Percentiles rank a stretch among this genome's conserved stretches.
Evolutionary conservation across 2,329 filamentous ascomycete genomes (phyloP).

Genomic region (Pseudogymnoascus sp.): DNA sequence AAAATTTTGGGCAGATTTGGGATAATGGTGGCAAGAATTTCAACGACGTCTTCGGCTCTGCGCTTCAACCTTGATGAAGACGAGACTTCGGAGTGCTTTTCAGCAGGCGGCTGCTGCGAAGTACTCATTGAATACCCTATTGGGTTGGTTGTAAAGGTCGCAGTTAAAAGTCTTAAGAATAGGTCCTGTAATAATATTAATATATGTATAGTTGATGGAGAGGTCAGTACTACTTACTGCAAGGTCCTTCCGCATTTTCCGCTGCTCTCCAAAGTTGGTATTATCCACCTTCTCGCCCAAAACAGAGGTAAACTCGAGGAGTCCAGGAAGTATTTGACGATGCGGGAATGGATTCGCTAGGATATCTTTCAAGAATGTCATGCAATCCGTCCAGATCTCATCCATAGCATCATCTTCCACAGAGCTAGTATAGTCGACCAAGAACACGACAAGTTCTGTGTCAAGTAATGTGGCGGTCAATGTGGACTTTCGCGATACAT

Average conservation of each 20-base stretch:
- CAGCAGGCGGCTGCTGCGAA: slow-evolving; percentile 32
- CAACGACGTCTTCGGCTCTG: slow-evolving; percentile 66
- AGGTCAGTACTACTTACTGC: slow-evolving; percentile 50
- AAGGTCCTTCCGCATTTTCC: slow-evolving; percentile 82
- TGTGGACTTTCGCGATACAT: slow-evolving; percentile 74
- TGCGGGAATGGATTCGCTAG: slow-evolving; percentile 92
- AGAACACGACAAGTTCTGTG: slow-evolving; percentile 74
- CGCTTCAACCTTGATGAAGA: slow-evolving; percentile 22
- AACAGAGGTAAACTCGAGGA: slow-evolving; percentile 83
- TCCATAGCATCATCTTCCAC: slow-evolving; percentile 96
- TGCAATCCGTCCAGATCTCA: slow-evolving; percentile 95
- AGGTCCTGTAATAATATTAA: slow-evolving; percentile 57
- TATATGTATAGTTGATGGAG: neutral
- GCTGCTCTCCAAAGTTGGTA: slow-evolving; percentile 92
- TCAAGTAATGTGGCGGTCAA: slow-evolving; percentile 79
- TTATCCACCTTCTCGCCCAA: slow-evolving; percentile 95
- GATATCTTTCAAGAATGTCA: slow-evolving; percentile 80
- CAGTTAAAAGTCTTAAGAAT: slow-evolving; percentile 77
- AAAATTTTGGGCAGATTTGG: slow-evolving; percentile 76
- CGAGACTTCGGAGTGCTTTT: slow-evolving; percentile 31
- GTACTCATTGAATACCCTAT: slow-evolving; percentile 59
- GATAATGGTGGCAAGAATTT: slow-evolving; percentile 69
- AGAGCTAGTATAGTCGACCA: slow-evolving; percentile 82
- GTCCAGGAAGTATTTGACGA: slow-evolving; percentile 74
- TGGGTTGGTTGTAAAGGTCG: slow-evolving; percentile 87